These are phyloP conservation scores for Paraleonurus japonicus DNA, from an alignment of 257 asterid genomes.

Conservation along the genomic window DNA sequence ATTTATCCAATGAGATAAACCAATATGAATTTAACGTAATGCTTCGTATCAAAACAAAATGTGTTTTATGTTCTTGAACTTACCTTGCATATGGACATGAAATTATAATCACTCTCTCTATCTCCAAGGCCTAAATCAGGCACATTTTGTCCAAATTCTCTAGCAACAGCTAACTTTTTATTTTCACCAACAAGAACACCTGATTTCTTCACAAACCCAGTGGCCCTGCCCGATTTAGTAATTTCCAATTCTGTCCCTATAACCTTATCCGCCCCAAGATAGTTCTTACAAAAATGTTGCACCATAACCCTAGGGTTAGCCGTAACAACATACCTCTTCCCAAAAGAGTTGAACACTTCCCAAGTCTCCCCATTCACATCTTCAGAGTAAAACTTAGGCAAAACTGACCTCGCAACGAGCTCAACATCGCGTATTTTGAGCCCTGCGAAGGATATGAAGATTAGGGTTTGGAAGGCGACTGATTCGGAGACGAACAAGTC, in stretches of 20 bases:
- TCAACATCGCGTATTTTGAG: slow-evolving; percentile 61
- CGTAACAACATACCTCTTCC: slow-evolving; percentile 62
- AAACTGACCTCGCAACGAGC: slow-evolving; percentile 70
- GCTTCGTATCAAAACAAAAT: no score
- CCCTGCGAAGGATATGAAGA: slow-evolving; percentile 61
- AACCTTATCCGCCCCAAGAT: slow-evolving; percentile 77
- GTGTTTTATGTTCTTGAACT: background rate
- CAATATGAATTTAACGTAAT: background rate
- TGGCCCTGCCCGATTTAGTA: slow-evolving; percentile 59
- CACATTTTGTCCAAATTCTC: slow-evolving; percentile 52
- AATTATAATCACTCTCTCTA: slow-evolving; percentile 52
- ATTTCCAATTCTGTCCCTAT: slow-evolving; percentile 71
- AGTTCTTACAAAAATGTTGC: slow-evolving; percentile 57
- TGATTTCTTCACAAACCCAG: slow-evolving; percentile 66
- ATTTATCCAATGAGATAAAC: no score
- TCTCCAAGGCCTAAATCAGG: slow-evolving; percentile 82
- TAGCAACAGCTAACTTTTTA: slow-evolving; percentile 42
- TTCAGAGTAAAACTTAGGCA: slow-evolving; percentile 73
- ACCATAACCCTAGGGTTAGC: slow-evolving; percentile 78
- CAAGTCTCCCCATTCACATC: slow-evolving; percentile 68
- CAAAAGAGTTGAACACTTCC: slow-evolving; percentile 66
- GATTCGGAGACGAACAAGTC: slow-evolving; percentile 58
- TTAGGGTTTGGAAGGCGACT: slow-evolving; percentile 40
- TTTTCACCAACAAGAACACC: slow-evolving; percentile 63
- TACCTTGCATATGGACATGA: slow-evolving; percentile 90